Evolutionary conservation across 2,329 filamentous ascomycete species (phyloP), one percentile per base, ranked within the genome.

Genomic region (Cladophialophora carrionii): DNA sequence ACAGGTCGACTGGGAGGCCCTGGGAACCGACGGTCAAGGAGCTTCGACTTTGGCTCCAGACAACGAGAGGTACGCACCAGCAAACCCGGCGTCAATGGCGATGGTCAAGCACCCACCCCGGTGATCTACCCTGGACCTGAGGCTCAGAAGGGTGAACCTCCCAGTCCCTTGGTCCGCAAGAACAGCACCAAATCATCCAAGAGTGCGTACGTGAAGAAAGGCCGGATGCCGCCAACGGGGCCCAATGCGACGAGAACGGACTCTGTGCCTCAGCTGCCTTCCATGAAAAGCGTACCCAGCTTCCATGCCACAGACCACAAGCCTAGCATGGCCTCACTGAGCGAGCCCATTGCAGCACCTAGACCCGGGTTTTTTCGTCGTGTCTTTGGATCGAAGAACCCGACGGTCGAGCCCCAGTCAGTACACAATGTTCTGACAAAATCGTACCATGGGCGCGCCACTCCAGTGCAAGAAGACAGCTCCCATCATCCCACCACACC

Each of bases 311-410:
- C 83, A 17, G 79, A 74, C 68, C 77, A 77, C 68, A 79, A 74
- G 68, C 80, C 76, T 70, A 80, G 72, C 63, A 75, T 82, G 59
- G 91, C 90, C 74, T 88, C 91, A 73, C 43, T 52, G 12, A 43
- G 48, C 12, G 68, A 69, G 14, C 34, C 62, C 20, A 37, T 54
- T 7, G 24, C 62, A 17, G 61, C 49, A 17, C 53, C 68, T 6
- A 87, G 88, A 63, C 90, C 86, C 8, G 93, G 95, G 22, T 98
- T 99, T 81, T 98, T 98, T 81, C 88, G 92, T 72, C 87, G 94
- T 68, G 90, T 98, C 46, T 98, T 98, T 80, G 91, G 90, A 46
- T 90, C 90, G 41, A 90, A 84, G 74, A 84, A 78, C 75, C 73
- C 68, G 72, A 73, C 62, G 71, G 65, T 61, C 66, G 62, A 63